Percentiles rank a stretch among this genome's conserved stretches.
phyloP scores from a whole-genome alignment of 2,329 filamentous ascomycete genomes.

The Pestalotiopsis sp. region DNA sequence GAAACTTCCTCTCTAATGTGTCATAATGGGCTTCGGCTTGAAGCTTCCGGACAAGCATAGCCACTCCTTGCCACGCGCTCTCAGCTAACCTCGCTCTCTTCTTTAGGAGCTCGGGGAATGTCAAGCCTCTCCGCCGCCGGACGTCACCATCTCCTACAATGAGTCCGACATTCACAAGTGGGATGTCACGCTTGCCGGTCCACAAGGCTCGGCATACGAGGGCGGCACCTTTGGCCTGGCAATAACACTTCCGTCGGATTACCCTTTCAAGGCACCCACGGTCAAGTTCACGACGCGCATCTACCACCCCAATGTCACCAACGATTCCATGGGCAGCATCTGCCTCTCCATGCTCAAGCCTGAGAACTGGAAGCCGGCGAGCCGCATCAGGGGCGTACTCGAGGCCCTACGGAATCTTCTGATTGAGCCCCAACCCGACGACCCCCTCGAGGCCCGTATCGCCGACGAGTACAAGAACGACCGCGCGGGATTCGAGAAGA shows the following conservation, averaged over 20 bases:
- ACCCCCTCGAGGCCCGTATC: conserved; percentile 84
- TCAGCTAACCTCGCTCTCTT: background rate
- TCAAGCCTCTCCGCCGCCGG: conserved; percentile 46
- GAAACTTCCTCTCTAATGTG: background rate
- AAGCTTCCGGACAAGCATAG: background rate
- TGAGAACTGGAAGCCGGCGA: conserved; percentile 91
- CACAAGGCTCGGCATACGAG: conserved; percentile 49
- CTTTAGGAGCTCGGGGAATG: conserved; percentile 58
- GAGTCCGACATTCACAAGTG: conserved; percentile 55
- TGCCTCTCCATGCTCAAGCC: conserved; percentile 82
- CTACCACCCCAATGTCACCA: conserved; percentile 94
- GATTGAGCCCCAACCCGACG: conserved; percentile 81
- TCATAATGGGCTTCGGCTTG: background rate
- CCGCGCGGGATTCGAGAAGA: conserved; percentile 71
- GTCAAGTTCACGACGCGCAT: conserved; percentile 85
- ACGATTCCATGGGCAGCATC: conserved; percentile 83
- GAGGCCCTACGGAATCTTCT: conserved; percentile 76
- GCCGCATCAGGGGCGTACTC: conserved; percentile 74
- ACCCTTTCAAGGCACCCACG: conserved; percentile 86
- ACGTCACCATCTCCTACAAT: conserved; percentile 46
- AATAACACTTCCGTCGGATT: conserved; percentile 74
- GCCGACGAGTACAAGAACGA: conserved; percentile 81
- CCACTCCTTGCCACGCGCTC: background rate
- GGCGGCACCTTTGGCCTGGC: conserved; percentile 76
- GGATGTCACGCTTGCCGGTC: conserved; percentile 51